phyloP scores from a whole-genome alignment of 2,329 filamentous ascomycete species.

The Colletotrichum incanum region DNA sequence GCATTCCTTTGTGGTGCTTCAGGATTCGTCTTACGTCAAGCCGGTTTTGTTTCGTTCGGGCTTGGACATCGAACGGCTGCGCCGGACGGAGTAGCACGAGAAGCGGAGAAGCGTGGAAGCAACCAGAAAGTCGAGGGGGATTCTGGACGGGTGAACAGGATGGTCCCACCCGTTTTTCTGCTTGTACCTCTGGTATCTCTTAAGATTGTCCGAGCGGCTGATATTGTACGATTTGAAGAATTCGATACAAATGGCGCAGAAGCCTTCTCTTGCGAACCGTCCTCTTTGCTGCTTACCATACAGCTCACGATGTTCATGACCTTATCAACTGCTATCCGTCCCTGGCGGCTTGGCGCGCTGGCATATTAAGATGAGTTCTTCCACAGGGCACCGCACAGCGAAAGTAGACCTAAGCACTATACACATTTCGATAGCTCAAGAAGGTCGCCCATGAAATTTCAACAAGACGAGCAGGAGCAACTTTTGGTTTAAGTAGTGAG shows the following conservation, averaged over 20 bases:
- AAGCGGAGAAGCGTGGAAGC: too few species aligned
- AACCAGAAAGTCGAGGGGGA: slow-evolving; percentile 1
- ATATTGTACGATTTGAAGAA: too few species aligned
- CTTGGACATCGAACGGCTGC: background rate
- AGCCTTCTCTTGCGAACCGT: too few species aligned
- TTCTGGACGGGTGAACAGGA: background rate
- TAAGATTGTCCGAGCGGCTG: too few species aligned
- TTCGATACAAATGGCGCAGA: too few species aligned
- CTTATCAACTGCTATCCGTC: background rate
- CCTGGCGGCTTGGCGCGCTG: background rate
- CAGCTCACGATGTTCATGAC: background rate
- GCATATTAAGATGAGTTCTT: slow-evolving; percentile 4
- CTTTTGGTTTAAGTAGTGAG: background rate
- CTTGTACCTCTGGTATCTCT: too few species aligned
- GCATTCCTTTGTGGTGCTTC: background rate
- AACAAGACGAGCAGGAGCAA: background rate
- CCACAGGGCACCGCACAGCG: too few species aligned
- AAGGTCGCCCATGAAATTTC: background rate
- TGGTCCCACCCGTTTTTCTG: too few species aligned
- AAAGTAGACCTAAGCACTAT: background rate
- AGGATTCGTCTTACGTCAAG: too few species aligned
- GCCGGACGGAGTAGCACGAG: background rate
- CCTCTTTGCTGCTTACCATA: background rate
- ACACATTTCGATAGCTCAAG: background rate
- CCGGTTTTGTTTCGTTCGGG: background rate